Conservation (phyloP, 768 basidiomycete species). For the Mycena kentingensis region DNA sequence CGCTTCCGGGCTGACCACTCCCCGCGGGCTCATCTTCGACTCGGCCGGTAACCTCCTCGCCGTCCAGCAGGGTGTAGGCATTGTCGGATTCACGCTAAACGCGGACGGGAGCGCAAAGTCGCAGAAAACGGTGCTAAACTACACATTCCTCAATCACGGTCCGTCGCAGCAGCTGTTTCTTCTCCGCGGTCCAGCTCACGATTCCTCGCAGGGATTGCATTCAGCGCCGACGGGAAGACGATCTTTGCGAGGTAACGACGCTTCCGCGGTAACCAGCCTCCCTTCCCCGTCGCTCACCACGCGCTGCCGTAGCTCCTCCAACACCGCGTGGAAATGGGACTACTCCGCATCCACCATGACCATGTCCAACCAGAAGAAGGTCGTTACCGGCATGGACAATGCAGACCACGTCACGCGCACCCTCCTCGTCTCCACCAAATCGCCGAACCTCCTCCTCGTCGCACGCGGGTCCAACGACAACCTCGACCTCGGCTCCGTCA, state of each 20-base stretch:
- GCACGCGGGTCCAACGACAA: constrained; percentile 18
- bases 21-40: neutral
- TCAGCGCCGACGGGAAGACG: neutral
- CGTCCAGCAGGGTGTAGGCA: neutral
- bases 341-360: constrained; percentile 16
- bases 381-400: constrained; percentile 25
- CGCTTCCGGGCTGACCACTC: neutral
- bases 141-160: neutral
- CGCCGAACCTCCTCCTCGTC: constrained; percentile 16
- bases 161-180: no score
- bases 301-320: constrained; percentile 2
- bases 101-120: neutral
- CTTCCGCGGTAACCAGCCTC: neutral
- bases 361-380: constrained; percentile 15
- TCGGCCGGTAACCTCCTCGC: neutral
- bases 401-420: constrained; percentile 19
- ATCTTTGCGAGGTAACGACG: neutral
- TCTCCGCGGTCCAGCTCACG: no score
- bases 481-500: constrained; percentile 15
- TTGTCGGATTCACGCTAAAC: neutral
- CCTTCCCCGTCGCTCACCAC: neutral
- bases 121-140: neutral
- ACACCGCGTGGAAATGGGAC: constrained; percentile 22
- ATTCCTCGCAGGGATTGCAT: no score
- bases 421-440: constrained; percentile 15